Percentiles rank a stretch among this genome's conserved stretches.
phyloP scores from a whole-genome alignment of 73 alveolate species.

The Effrenium voratum region DNA sequence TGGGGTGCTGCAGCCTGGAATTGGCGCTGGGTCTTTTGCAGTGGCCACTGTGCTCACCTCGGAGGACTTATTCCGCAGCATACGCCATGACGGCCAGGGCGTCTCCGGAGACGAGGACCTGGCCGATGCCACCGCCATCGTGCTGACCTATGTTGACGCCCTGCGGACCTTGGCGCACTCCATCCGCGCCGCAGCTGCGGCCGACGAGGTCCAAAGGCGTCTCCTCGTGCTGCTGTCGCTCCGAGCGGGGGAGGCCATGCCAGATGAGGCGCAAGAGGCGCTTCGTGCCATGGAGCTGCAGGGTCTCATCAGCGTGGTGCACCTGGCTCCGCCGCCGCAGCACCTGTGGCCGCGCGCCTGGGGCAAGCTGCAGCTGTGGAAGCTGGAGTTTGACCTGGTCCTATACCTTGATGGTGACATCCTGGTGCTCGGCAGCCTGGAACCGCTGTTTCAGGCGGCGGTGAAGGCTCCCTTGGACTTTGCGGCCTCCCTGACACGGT shows the following conservation, averaged over 20 bases:
- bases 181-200: neutral
- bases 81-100: constrained; percentile 56
- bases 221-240: constrained; percentile 39
- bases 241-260: constrained; percentile 43
- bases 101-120: constrained; percentile 41
- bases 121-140: constrained; percentile 77
- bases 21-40: constrained; percentile 41
- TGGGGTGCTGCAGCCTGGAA: too few species aligned
- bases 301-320: constrained; percentile 14
- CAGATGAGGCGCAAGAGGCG: constrained; percentile 1
- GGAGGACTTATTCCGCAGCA: constrained; percentile 83
- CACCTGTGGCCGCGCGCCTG: constrained; percentile 85
- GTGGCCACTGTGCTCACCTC: constrained; percentile 70
- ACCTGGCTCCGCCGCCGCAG: constrained; percentile 20
- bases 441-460: constrained; percentile 15
- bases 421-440: constrained; percentile 51
- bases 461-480: neutral
- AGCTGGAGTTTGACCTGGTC: constrained; percentile 45
- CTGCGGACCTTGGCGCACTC: constrained; percentile 77
- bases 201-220: neutral
- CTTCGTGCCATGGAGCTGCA: constrained; percentile 13
- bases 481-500: constrained; percentile 66
- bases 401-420: constrained; percentile 84
- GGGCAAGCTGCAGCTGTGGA: constrained; percentile 76
- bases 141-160: constrained; percentile 70